phyloP scores from a whole-genome alignment of 495 filamentous ascomycete genomes.

The Chaetomium cochliodes region DNA sequence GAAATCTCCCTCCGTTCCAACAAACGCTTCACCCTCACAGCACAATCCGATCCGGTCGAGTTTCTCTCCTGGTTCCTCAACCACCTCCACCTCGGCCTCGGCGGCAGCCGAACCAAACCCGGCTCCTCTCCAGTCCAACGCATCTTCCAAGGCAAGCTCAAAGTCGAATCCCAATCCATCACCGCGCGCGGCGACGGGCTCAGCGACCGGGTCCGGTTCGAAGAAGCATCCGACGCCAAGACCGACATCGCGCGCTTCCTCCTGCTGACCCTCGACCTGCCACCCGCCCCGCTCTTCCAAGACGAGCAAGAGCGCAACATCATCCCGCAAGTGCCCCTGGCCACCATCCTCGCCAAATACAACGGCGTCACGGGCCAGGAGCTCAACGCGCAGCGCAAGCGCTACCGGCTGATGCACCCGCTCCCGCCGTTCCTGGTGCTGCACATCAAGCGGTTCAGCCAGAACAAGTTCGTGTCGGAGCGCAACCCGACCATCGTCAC shows the following conservation, averaged over 20 bases:
- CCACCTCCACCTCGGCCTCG: slow-evolving; percentile 85
- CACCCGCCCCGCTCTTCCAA: slow-evolving; percentile 93
- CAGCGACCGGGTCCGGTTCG: slow-evolving; percentile 81
- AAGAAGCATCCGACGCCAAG: slow-evolving; percentile 80
- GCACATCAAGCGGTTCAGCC: slow-evolving; percentile 94
- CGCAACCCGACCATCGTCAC: slow-evolving; percentile 98
- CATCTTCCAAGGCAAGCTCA: slow-evolving; percentile 88
- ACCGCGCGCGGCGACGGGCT: slow-evolving; percentile 85
- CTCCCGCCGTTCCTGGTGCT: slow-evolving; percentile 89
- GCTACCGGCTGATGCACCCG: slow-evolving; percentile 89
- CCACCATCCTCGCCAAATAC: slow-evolving; percentile 89
- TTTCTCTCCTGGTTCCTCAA: slow-evolving; percentile 98
- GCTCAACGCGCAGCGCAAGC: slow-evolving; percentile 76
- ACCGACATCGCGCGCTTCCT: slow-evolving; percentile 75
- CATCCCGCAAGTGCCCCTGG: slow-evolving; percentile 91
- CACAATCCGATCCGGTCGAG: slow-evolving; percentile 92
- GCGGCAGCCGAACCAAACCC: slow-evolving; percentile 84
- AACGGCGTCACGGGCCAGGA: slow-evolving; percentile 87
- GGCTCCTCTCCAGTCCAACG: slow-evolving; percentile 78
- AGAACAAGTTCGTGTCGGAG: slow-evolving; percentile 93
- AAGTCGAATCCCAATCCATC: slow-evolving; percentile 91
- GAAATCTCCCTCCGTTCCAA: slow-evolving; percentile 86
- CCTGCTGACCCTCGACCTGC: slow-evolving; percentile 88
- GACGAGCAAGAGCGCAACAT: slow-evolving; percentile 88
- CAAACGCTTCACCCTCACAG: slow-evolving; percentile 87